A percentile compares a stretch with the other conserved stretches of the same genome.
Conservation (phyloP, 2,329 filamentous ascomycete species). For the Botrytis fabae region DNA sequence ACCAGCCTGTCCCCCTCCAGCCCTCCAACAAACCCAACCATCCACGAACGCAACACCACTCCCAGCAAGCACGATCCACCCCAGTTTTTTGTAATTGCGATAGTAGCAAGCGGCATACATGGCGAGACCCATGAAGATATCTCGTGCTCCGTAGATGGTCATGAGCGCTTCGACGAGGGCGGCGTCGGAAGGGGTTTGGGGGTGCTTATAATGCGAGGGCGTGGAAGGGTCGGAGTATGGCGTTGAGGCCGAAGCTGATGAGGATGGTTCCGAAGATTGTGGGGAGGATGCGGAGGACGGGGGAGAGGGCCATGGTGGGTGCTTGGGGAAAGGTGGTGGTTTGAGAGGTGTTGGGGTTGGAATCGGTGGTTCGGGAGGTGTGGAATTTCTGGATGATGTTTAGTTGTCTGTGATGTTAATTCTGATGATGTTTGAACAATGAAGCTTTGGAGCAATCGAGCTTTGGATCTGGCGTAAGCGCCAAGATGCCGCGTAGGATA, state of each 20-base stretch:
- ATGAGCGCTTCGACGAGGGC: constrained; percentile 48
- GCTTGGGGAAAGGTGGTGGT: background rate
- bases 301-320: background rate
- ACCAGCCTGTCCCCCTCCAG: constrained; percentile 47
- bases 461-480: background rate
- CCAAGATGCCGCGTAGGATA: background rate
- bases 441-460: background rate
- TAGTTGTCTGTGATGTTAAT: background rate
- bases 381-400: background rate
- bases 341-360: too few relatives aligned
- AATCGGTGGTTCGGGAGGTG: too few relatives aligned
- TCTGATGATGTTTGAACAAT: background rate
- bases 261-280: constrained; percentile 24
- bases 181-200: background rate
- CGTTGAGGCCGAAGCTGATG: constrained; percentile 45
- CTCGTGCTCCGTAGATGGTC: constrained; percentile 50
- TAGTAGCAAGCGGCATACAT: constrained; percentile 43
- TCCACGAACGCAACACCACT: constrained; percentile 48
- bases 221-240: constrained; percentile 35
- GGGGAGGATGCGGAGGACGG: constrained; percentile 16
- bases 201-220: constrained; percentile 43
- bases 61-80: constrained; percentile 46
- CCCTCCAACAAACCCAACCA: constrained; percentile 45
- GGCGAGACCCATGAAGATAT: constrained; percentile 51
- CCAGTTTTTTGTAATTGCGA: constrained; percentile 45